Evolutionary conservation across 768 basidiomycete species (phyloP), one percentile per base, ranked within the genome.

Genomic region (Crassisporium funariophilum): DNA sequence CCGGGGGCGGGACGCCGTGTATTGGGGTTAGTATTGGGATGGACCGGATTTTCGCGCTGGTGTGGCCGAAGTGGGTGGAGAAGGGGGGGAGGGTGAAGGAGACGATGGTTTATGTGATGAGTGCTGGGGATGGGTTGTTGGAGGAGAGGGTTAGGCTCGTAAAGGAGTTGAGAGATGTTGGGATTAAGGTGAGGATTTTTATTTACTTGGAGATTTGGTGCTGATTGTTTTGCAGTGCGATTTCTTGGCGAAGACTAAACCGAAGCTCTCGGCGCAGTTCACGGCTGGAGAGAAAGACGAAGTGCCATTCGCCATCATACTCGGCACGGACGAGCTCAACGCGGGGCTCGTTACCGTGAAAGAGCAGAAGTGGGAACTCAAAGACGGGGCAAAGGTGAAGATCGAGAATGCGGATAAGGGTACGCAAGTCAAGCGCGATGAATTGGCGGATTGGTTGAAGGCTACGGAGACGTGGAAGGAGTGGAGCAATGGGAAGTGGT

Each of bases 101-200:
- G 62, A 95, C 93, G 35, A 88, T 97, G 79, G 95, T 86, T 17
- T 99, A 86, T 66, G 91, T 98, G 36, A 84, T 98, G 74, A 84
- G 86, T 17, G 84, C 93, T 24, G 94, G 95, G 5, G 92, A 93
- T 60, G 91, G 94, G 2, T 62, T 98, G 49, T 68, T 98, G 41
- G 79, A 83, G 59, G 93, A 97, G 71, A 79, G 95, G 8, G 84
- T 98, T 53, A 70, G 63, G 58, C 76, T 98, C 15, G 89, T 86
- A 20, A 81, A 80, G 51, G 83, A 91, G 67, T 68, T 98, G 43
- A 79, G 95, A 59, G 88, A 82, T 48, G 85, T 82, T 7, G 95
- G 93, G 0, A 88, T 98, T 67, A 91, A 94, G 80, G 92, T 88
- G 38, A 20, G n/a, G 78, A 68, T 38, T 41, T 19, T 19, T 8